phyloP scores from a whole-genome alignment of 768 basidiomycete species.

The Psilocybe cubensis region DNA sequence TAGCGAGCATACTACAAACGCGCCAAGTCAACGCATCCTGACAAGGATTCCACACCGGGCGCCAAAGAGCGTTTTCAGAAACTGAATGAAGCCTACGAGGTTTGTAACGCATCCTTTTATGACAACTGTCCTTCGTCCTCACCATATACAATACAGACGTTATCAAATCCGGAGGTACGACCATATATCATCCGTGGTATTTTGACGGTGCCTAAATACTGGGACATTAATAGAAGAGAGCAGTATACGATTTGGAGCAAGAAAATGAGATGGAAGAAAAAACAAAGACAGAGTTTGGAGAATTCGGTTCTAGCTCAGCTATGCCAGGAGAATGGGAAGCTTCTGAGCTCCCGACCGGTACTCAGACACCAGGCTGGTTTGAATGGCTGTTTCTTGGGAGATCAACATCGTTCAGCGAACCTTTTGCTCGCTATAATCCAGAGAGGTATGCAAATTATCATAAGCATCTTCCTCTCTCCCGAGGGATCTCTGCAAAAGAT shows the following conservation, averaged over 20 bases:
- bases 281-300: background rate
- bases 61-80: conserved; percentile 70
- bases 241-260: background rate
- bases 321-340: background rate
- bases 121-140: background rate
- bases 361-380: background rate
- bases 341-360: background rate
- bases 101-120: conserved; percentile 2
- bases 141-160: background rate
- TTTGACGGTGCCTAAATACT: background rate
- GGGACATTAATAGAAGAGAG: background rate
- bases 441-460: background rate
- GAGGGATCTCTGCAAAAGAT: background rate
- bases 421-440: background rate
- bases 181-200: background rate
- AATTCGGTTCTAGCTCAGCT: background rate
- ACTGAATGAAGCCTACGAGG: conserved; percentile 82
- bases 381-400: background rate
- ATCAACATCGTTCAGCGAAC: too few relatives aligned
- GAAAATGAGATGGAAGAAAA: background rate
- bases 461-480: background rate
- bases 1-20: conserved; percentile 68
- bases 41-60: conserved; percentile 68
- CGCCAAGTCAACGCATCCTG: conserved; percentile 68
- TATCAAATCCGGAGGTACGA: background rate